Evolutionary conservation across 2,329 filamentous ascomycete genomes (phyloP), one percentile per base, ranked within the genome.

Genomic region (Verticillium isaacii): DNA sequence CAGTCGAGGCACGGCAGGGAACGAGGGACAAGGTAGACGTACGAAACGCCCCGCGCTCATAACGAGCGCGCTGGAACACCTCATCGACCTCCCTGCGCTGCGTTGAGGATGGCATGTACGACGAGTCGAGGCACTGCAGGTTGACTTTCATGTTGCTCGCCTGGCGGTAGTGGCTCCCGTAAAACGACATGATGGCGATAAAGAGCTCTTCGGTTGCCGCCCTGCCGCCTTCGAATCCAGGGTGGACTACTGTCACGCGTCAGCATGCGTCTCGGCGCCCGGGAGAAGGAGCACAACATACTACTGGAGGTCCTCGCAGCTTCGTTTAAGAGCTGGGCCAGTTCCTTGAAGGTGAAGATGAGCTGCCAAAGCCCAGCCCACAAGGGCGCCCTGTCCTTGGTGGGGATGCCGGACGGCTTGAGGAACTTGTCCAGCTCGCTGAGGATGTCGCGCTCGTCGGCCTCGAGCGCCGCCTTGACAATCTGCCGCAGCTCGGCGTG

Each of bases 331-430:
- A 69, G 68, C 19, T 66, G 62, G 61, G 74, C 69, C 56, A 82
- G 69, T 60, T 82, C 78, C 25, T 76, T 75, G 63, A 83, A 82
- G 66, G 81, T 76, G 50, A 82, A 72, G 54, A 83, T 78, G 61
- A 82, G 68, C 63, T 82, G 78, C 80, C 81, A 82, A 68, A 82
- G 69, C 67, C 76, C 77, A 17, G 74, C 77, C 79, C 80, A 83
- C 25, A 82, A 66, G n/a, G 77, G 74, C 62, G 81, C 68, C 57
- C 73, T 74, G 59, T 79, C 78, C 15, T 76, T 69, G 1, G 70
- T 64, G 4, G 56, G 50, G 5, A 61, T 56, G 23, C 55, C 57
- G 1, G 37, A 56, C 39, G 52, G 32, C 52, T 54, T 68, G 36
- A 79, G 68, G 50, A 71, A 74, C 32, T 74, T 74, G 58, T 79